These are phyloP conservation scores for Beauveria sp. DNA, from an alignment of 2,329 filamentous ascomycete species.

Conservation along the genomic window DNA sequence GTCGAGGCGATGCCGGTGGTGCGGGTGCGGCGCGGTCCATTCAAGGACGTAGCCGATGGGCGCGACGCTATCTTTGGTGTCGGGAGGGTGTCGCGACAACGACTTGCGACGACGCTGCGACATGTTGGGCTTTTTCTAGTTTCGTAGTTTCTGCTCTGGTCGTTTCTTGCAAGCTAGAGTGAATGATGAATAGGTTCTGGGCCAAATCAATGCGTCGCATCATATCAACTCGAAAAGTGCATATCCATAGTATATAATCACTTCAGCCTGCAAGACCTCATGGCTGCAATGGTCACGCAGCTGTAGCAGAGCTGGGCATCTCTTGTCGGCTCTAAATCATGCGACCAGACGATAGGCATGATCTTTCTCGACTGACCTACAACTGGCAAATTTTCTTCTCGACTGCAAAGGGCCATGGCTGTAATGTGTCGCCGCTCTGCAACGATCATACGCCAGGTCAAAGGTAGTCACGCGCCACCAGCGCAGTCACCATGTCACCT, in stretches of 20 bases:
- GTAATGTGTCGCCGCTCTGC: not conserved
- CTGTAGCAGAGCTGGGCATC: not conserved
- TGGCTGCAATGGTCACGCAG: constrained; percentile 2
- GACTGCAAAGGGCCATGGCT: not conserved
- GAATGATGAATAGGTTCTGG: not conserved
- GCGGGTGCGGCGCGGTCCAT: constrained; percentile 9
- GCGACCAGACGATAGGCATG: not conserved
- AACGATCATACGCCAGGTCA: not conserved
- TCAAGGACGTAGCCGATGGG: constrained; percentile 15
- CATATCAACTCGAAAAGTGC: not conserved
- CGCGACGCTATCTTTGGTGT: constrained; percentile 2
- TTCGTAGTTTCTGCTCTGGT: not conserved
- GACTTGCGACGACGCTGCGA: constrained; percentile 3
- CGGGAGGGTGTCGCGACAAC: not conserved
- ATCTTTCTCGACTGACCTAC: not conserved
- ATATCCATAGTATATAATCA: not conserved
- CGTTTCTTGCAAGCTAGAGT: not conserved
- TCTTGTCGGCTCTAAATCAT: not conserved
- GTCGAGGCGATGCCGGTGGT: constrained; percentile 11
- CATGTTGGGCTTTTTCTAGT: not conserved
- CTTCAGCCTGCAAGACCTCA: not conserved
- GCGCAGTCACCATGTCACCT: constrained; percentile 6
- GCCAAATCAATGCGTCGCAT: not conserved
- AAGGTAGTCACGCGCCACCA: constrained; percentile 4
- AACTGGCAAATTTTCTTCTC: not conserved